phyloP scores from a whole-genome alignment of 2,329 filamentous ascomycete genomes.

The Alternaria triticimaculans region DNA sequence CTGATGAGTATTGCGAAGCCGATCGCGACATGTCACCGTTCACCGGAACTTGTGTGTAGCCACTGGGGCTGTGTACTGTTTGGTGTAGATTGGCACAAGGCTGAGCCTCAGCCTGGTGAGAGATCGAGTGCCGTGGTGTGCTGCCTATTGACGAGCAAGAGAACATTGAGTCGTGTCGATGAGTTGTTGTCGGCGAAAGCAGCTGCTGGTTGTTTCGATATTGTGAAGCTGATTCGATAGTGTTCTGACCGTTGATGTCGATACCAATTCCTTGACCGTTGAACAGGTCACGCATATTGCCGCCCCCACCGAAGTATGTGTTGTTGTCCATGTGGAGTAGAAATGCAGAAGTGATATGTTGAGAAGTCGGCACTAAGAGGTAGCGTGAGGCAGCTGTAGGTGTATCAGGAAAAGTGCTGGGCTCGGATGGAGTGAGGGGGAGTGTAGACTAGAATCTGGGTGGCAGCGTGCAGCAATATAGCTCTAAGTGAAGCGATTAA shows the following conservation, averaged over 20 bases:
- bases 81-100: conserved; percentile 15
- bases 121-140: not conserved
- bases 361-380: not conserved
- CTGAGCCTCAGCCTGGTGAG: conserved; percentile 25
- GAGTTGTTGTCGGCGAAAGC: conserved; percentile 10
- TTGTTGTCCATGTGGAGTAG: conserved; percentile 2
- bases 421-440: not conserved
- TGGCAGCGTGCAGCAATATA: conserved; percentile 13
- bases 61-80: conserved; percentile 1
- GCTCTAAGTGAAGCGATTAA: not conserved
- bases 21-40: conserved; percentile 16
- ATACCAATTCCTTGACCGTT: conserved; percentile 1
- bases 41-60: conserved; percentile 8
- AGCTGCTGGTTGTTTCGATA: conserved; percentile 14
- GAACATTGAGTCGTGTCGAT: conserved; percentile 22
- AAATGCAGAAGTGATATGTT: not conserved
- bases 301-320: not conserved
- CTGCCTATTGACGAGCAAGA: conserved; percentile 12
- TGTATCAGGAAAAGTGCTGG: not conserved
- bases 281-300: conserved; percentile 2
- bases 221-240: conserved; percentile 7
- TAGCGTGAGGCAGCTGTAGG: not conserved
- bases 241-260: not conserved
- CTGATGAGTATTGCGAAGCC: conserved; percentile 16
- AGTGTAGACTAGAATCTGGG: not conserved